Base-by-base conservation (phyloP, 768 basidiomycete species). In the Suillus cothurnatus region DNA sequence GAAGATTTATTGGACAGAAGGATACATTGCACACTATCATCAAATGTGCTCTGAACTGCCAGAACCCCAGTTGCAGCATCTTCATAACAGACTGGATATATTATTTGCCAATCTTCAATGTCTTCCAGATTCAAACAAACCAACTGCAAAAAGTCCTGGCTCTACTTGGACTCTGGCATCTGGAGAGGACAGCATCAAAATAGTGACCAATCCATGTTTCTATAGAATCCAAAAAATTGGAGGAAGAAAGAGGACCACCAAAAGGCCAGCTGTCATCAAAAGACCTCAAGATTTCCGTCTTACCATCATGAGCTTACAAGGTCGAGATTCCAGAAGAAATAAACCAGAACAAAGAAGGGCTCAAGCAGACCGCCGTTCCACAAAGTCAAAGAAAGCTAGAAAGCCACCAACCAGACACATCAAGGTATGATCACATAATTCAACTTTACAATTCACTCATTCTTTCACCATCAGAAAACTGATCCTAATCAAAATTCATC, bases 241-340 rank as follows among this genome's bases (percentile, higher is more conserved):
- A 45, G 45, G 0, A 19, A 43, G 41, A 43, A 43, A 43, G 19
- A 8, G 41, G 1, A 21, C 41, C 1, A 0, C 9, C 7, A 43
- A 43, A 6, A 43, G 41, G 19, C 41, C 41, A 21, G 41, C 41
- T 43, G 19, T 43, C 6, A 43, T 43, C 2, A 43, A 19, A 6
- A 19, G 19, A 43, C 41, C 41, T 3, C 41, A 43, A 21, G 41
- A 43, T 21, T 43, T 43, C 19, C 19, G 8, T 6, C 8, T 8
- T 19, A 21, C 19, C 0, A 21, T 43, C 19, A 21, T 43, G 7
- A 19, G 3, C 0, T 8, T 21, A 3, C 19, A 43, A 4, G 19
- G 7, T 4, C 0, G 6, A 7, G 3, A 43, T 43, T 3, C 7
- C 0, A 4, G 19, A 43, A 3, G 3, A 19, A 8, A 7, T 9